A percentile compares a stretch with the other conserved stretches of the same genome.
Conservation (phyloP, 768 basidiomycete species). For the Goffeauzyma gilvescens region DNA sequence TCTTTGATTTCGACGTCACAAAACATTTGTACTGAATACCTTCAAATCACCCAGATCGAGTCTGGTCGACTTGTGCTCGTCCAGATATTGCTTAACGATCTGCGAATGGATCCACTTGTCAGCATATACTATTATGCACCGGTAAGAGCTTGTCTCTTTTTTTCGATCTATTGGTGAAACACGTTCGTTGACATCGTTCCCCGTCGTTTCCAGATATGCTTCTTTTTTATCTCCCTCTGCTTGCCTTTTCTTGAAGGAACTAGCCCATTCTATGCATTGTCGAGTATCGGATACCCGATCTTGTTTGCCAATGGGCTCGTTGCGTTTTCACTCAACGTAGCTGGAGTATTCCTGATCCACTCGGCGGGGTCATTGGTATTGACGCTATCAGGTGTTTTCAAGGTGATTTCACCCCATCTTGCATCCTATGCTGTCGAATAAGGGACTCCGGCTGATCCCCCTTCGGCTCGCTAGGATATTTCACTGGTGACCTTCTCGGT, state of each 20-base stretch:
- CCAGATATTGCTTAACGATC: slow-evolving; percentile 12
- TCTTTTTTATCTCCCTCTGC: slow-evolving; percentile 6
- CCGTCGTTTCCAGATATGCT: slow-evolving; percentile 9
- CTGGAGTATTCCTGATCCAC: slow-evolving; percentile 15
- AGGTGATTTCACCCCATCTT: not conserved
- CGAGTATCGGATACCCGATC: slow-evolving; percentile 9
- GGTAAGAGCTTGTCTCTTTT: slow-evolving; percentile 9
- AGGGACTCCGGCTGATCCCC: no score
- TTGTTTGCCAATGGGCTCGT: slow-evolving; percentile 11
- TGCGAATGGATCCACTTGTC: slow-evolving; percentile 10
- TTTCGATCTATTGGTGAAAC: not conserved
- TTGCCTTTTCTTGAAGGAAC: slow-evolving; percentile 15
- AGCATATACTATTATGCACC: slow-evolving; percentile 13
- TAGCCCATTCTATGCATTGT: slow-evolving; percentile 7
- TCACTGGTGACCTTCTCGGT: no score
- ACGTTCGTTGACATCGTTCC: not conserved
- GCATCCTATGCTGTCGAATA: not conserved
- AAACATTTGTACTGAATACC: no score
- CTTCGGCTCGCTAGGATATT: no score
- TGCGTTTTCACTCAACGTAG: slow-evolving; percentile 15
- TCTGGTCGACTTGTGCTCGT: slow-evolving; percentile 12
- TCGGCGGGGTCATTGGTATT: slow-evolving; percentile 13
- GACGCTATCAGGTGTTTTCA: slow-evolving; percentile 9
- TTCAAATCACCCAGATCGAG: slow-evolving; percentile 9
- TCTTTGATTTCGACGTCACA: not conserved